phyloP scores from a whole-genome alignment of 2,329 filamentous ascomycete species.

The Anisogramma anomala region DNA sequence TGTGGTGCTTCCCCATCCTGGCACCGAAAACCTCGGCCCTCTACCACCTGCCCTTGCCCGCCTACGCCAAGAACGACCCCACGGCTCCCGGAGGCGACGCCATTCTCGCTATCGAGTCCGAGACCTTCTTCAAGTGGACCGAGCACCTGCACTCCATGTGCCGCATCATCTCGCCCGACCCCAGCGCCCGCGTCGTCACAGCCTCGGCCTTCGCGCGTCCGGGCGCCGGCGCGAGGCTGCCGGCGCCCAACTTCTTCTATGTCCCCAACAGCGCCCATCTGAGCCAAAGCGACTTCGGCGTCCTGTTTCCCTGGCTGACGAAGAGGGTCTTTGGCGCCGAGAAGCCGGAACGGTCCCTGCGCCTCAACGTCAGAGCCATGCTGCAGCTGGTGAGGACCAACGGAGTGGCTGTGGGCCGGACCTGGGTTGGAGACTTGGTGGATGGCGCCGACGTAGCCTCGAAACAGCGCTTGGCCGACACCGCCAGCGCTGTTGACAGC shows the following conservation, averaged over 20 bases:
- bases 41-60: constrained; percentile 61
- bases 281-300: constrained; percentile 71
- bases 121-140: constrained; percentile 68
- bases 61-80: constrained; percentile 48
- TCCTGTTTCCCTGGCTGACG: constrained; percentile 65
- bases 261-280: constrained; percentile 64
- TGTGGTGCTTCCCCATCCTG: constrained; percentile 67
- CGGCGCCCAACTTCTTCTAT: constrained; percentile 61
- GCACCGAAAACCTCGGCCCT: constrained; percentile 51
- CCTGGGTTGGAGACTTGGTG: constrained; percentile 37
- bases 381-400: constrained; percentile 45
- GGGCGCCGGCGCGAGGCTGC: constrained; percentile 28
- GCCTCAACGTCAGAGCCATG: constrained; percentile 47
- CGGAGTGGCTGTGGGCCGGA: constrained; percentile 36
- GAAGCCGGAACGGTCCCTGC: constrained; percentile 45
- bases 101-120: constrained; percentile 60
- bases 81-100: constrained; percentile 43
- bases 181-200: constrained; percentile 31
- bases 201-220: constrained; percentile 31
- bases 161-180: constrained; percentile 48
- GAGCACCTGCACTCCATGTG: constrained; percentile 61
- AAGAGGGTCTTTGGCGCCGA: constrained; percentile 45
- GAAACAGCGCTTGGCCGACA: constrained; percentile 18
- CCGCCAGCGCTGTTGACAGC: constrained; percentile 5
- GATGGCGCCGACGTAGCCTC: constrained; percentile 33